A percentile compares a stretch with the other conserved stretches of the same genome.
These are phyloP conservation scores for Thymus quinquecostatus DNA, from an alignment of 257 asterid species.

Conservation along the genomic window DNA sequence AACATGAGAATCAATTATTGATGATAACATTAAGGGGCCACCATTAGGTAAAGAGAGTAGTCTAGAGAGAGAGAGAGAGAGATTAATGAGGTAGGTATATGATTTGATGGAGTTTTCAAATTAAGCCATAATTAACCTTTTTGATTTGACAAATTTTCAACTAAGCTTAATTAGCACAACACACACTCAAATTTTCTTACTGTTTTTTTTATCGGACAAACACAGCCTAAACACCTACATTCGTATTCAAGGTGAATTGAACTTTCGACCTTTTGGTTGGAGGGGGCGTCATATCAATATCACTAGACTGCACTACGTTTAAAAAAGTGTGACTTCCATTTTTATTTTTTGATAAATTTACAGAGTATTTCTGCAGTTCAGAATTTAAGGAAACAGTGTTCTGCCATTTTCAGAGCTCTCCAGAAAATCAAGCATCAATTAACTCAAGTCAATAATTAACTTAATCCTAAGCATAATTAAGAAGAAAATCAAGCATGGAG, in stretches of 20 bases:
- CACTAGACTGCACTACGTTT: too few relatives aligned
- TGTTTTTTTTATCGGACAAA: too few relatives aligned
- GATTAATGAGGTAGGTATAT: not conserved
- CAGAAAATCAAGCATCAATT: not conserved
- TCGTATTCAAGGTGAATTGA: too few relatives aligned
- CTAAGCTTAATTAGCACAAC: not conserved
- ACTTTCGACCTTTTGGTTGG: too few relatives aligned
- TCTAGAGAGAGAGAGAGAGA: not conserved
- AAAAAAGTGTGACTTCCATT: not conserved
- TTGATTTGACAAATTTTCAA: constrained; percentile 4
- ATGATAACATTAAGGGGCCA: constrained; percentile 30
- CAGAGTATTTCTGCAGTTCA: not conserved
- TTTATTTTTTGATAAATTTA: not conserved
- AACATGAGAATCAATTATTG: constrained; percentile 12
- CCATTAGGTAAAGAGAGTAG: constrained; percentile 24
- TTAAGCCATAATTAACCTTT: constrained; percentile 12
- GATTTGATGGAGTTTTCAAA: not conserved
- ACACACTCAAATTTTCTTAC: not conserved
- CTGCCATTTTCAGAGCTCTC: constrained; percentile 9
- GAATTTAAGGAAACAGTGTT: constrained; percentile 17
- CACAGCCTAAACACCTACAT: too few relatives aligned
- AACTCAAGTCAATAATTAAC: not conserved
- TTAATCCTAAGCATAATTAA: too few relatives aligned
- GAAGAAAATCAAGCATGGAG: too few relatives aligned
- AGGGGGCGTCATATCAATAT: too few relatives aligned